Base-by-base conservation (phyloP, 1,284 basidiomycete genomes). In the Sutorius eximius region DNA sequence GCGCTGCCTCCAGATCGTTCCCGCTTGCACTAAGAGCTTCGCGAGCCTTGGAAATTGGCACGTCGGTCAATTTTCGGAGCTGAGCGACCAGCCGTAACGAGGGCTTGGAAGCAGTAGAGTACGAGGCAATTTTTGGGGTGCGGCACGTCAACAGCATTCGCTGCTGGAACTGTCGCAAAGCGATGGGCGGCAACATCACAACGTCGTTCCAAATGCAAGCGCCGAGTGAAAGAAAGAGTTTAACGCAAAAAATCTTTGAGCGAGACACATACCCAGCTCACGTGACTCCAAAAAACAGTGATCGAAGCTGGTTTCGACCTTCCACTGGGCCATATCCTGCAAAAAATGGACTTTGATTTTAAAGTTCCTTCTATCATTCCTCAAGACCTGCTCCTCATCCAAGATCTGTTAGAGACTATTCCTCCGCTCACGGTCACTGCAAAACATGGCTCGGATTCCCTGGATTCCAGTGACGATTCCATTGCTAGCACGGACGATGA, bases 1-100 rank as follows among this genome's bases (percentile, higher is more conserved):
- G 73, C 2, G 95, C 94, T 9, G 74, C 80, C 7, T 82, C 69
- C 54, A 97, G 70, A 72, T 94, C 83, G 75, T 93, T 89, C 66
- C 87, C 82, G 34, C 85, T 81, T 27, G 86, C 84, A 48, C 77
- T 71, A 53, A 98, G 86, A 3, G 95, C 95, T 71, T 96, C 91
- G 48, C 89, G 85, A 45, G 95, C 95, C 75, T 95, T 93, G 45
- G 85, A 79, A 65, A 97, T 86, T 13, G 91, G 91, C 50, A 91
- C 92, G 61, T 87, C 83, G 5, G 85, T 89, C 56, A 79, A 79
- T 73, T 89, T 91, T 55, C 95, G 86, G 34, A 98, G 82, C 71
- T 93, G 86, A 3, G 90, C 89, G 58, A 98, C 89, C 59, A 95
- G 85, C 59, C 89, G 85, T 53, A 91, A 77, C 32, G 86, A 73